phyloP scores from a whole-genome alignment of 2,329 filamentous ascomycete species.

The Botrytis porri region DNA sequence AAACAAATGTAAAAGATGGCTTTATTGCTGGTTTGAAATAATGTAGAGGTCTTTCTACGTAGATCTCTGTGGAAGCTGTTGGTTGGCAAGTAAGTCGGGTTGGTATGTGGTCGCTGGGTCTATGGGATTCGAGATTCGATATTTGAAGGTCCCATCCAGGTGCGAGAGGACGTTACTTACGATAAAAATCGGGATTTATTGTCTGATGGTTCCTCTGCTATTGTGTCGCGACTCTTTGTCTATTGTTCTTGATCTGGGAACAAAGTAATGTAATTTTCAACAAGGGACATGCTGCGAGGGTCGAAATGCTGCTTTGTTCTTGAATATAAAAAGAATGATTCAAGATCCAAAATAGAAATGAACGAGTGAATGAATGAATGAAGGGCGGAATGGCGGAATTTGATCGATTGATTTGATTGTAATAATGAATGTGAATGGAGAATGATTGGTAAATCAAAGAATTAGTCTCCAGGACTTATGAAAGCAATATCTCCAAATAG shows the following conservation, averaged over 20 bases:
- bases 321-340: constrained; percentile 10
- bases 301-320: neutral
- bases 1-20: neutral
- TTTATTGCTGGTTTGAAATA: neutral
- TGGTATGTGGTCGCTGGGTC: constrained; percentile 12
- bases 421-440: constrained; percentile 10
- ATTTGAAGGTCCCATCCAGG: neutral
- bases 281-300: constrained; percentile 5
- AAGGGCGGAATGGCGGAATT: no score
- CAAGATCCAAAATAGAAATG: constrained; percentile 14
- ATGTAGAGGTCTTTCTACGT: neutral
- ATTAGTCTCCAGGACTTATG: constrained; percentile 13
- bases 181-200: neutral
- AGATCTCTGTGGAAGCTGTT: neutral
- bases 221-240: neutral
- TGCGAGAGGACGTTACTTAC: constrained; percentile 12
- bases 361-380: neutral
- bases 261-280: constrained; percentile 4
- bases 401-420: neutral
- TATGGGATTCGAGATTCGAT: constrained; percentile 10
- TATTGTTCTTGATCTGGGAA: constrained; percentile 13
- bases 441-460: neutral
- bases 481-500: neutral
- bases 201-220: neutral
- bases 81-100: constrained; percentile 13